Conservation (phyloP, 352 stramenopile genomes). For the Globisporangium lucens region DNA sequence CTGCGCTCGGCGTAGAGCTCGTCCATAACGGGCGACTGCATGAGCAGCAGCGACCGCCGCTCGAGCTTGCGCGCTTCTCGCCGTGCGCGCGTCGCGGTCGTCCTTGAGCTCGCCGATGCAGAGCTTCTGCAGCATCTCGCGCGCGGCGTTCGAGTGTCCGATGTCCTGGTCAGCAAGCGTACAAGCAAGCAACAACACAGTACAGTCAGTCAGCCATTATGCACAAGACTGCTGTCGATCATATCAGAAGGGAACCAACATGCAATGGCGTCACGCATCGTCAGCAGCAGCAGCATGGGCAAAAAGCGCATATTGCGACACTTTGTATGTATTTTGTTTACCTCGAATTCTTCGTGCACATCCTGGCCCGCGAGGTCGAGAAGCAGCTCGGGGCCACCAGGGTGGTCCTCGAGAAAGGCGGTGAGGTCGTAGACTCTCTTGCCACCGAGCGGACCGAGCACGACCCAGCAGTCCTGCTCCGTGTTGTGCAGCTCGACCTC, state of each 20-base stretch:
- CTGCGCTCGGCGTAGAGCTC: background rate
- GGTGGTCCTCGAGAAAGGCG: conserved; percentile 94
- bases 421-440: conserved; percentile 94
- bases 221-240: background rate
- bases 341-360: conserved; percentile 74
- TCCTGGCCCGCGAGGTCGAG: conserved; percentile 85
- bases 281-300: background rate
- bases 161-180: conserved; percentile 65
- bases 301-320: background rate
- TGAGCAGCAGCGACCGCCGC: conserved; percentile 27
- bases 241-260: background rate
- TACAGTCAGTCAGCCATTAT: background rate
- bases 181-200: background rate
- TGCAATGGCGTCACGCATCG: background rate
- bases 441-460: conserved; percentile 28
- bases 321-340: background rate
- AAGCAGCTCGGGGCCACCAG: conserved; percentile 91
- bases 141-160: conserved; percentile 88
- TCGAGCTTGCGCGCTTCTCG: conserved; percentile 22
- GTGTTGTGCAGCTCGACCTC: conserved; percentile 77
- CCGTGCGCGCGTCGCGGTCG: conserved; percentile 14
- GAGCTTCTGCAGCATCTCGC: conserved; percentile 86
- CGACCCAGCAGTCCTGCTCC: conserved; percentile 44
- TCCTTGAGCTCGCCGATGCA: conserved; percentile 76
- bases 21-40: conserved; percentile 16